Evolutionary conservation across 805 yeast species (phyloP).

Genomic region (Saccharomycopsis selenospora): DNA sequence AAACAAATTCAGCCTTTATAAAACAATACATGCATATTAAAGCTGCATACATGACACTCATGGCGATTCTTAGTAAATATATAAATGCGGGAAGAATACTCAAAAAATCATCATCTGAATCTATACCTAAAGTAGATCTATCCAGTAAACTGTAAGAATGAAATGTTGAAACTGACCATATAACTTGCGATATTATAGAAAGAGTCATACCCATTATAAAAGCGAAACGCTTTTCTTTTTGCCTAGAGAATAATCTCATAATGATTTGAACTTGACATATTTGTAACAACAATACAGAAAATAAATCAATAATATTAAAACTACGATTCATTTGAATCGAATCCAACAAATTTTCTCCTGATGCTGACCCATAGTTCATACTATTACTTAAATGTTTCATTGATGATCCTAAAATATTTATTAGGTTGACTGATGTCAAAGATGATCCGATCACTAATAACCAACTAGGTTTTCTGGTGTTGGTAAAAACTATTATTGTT

Average conservation of each 20-base stretch:
- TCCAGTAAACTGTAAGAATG: constrained; percentile 21
- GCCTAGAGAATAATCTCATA: constrained; percentile 60
- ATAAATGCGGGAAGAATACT: constrained; percentile 67
- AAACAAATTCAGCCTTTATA: constrained; percentile 44
- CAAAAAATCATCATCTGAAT: constrained; percentile 37
- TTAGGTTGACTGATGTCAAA: constrained; percentile 48
- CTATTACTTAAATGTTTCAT: constrained; percentile 39
- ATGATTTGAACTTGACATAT: constrained; percentile 66
- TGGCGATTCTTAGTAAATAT: constrained; percentile 64
- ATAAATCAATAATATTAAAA: constrained; percentile 49
- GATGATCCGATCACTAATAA: constrained; percentile 43
- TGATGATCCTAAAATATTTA: constrained; percentile 42
- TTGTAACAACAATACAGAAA: constrained; percentile 51
- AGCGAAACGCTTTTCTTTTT: constrained; percentile 57
- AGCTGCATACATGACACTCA: constrained; percentile 61
- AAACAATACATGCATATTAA: constrained; percentile 50
- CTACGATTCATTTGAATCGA: constrained; percentile 34
- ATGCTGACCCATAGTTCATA: constrained; percentile 29
- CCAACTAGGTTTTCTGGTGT: constrained; percentile 53
- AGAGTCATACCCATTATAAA: constrained; percentile 51
- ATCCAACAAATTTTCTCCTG: constrained; percentile 38
- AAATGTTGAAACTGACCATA: constrained; percentile 66
- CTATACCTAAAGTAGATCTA: constrained; percentile 22
- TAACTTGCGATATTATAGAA: constrained; percentile 48
- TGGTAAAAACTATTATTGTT: constrained; percentile 57